Base-by-base conservation (phyloP, 1,284 basidiomycete species). In the Apiotrichum sp. region DNA sequence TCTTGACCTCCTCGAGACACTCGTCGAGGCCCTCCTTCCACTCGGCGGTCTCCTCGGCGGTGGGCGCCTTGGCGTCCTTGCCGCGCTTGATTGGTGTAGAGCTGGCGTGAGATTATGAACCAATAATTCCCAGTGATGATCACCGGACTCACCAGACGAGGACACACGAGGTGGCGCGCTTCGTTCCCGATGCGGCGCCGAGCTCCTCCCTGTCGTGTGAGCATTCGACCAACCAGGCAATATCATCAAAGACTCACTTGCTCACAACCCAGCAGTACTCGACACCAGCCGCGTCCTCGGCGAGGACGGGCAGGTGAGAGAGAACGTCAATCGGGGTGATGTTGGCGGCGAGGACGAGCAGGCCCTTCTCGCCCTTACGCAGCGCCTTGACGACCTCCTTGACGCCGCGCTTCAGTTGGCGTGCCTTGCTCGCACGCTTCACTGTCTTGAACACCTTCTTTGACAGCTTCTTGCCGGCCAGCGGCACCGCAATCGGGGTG, bases 251-350 rank as follows among this genome's bases (percentile, higher is more conserved):
- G 4, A 69, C 65, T 65, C 56, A 74, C 73, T 76, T 77, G 68
- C 70, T 72, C 61, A 71, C 62, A 13, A 76, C 72, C 73, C 72
- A 83, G 59, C 95, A 83, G 75, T 98, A 99, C 14, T 95, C 93
- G 70, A 97, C 88, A 50, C 86, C 83, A 34, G 52, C 55, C 6
- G 91, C 88, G 74, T 99, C 96, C 78, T 99, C 96, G 56, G 90
- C 88, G 68, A 98, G 80, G 35, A 98, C 80, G 13, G 96, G 96
- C 54, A 99, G 82, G 78, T 98, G 96, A 29, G 92, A 93, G 66
- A 98, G 89, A 65, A 99, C 97, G 77, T 99, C 96, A 68, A 98
- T 88, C 31, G 96, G 96, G 48, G 89, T 93, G 72, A 98, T 98
- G 77, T 98, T 96, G 43, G 88, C 93, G 4, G 96, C 96, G 55